Evolutionary conservation across 257 asterid genomes (phyloP), one percentile per base, ranked within the genome.

Genomic region (Jacaranda mimosifolia): DNA sequence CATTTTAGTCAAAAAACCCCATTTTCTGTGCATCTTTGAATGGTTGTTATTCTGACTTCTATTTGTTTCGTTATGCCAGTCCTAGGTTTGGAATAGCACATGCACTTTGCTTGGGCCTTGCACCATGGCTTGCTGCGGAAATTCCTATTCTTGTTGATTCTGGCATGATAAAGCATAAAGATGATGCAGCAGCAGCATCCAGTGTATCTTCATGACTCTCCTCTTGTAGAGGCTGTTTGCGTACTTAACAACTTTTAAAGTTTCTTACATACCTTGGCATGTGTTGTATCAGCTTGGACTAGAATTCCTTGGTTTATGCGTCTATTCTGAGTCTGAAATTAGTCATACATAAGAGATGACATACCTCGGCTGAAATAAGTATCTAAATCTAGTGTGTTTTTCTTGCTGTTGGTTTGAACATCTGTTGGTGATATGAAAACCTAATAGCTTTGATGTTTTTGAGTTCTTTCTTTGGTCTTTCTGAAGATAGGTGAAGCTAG

Each of bases 91-190:
- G 98, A 36, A 85, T 94, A 66, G 98, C 98, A 2, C 98, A 94
- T 77, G 98, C 97, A 3, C 97, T 94, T 36, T 94, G 98, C 70
- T 82, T 94, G 88, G 98, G 98, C 9, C 97, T 91, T 75, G 97
- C 97, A 66, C 98, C 98, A 14, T 94, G 98, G 98, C 91, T 94
- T 75, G 98, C 98, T 9, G 98, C 98, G 12, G 98, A 94, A 83
- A 94, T 94, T 79, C 98, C 98, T 0, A 67, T 94, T 70, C 96
- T 94, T 9, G 98, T 91, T 65, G 98, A 91, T 89, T 91, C 98
- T 69, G 97, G 97, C 75, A 94, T 94, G 97, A 76, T 94, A 78
- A 94, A 94, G 83, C 98, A 94, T 89, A 94, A 94, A 85, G 98
- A 91, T 63, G 97, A 94, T 73, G 84, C 32, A 26, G 32, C 85